phyloP scores from a whole-genome alignment of 768 basidiomycete genomes.

The Tulasnella sp. region DNA sequence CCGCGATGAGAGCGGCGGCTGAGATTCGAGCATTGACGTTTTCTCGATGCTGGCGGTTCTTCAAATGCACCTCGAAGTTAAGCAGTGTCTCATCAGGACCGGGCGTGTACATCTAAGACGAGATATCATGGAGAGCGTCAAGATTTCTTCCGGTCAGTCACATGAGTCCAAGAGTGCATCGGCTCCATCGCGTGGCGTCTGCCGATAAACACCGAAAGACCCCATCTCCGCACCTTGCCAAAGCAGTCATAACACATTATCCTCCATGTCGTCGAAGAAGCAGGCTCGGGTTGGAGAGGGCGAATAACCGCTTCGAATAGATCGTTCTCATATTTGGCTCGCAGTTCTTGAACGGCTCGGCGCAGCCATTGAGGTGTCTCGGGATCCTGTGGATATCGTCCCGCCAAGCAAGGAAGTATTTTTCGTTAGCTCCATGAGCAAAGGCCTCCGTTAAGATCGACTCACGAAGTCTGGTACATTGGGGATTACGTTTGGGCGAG shows the following conservation, averaged over 20 bases:
- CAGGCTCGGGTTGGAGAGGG: slow-evolving; percentile 49
- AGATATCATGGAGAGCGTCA: slow-evolving; percentile 3
- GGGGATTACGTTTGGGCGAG: not conserved
- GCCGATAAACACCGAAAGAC: not conserved
- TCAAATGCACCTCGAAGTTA: slow-evolving; percentile 91
- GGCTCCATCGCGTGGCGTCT: not conserved
- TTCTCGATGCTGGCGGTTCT: slow-evolving; percentile 73
- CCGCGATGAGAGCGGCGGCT: too few species aligned
- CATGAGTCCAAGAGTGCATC: not conserved
- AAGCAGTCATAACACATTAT: slow-evolving; percentile 90
- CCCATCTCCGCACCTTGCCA: slow-evolving; percentile 62
- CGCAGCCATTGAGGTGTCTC: slow-evolving; percentile 31
- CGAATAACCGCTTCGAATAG: slow-evolving; percentile 68
- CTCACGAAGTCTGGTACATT: not conserved
- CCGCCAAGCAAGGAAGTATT: not conserved
- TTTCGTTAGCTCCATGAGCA: not conserved
- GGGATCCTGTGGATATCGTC: slow-evolving; percentile 27
- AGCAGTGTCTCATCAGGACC: slow-evolving; percentile 80
- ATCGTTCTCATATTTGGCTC: slow-evolving; percentile 73
- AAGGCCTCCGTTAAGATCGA: not conserved
- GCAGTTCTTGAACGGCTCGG: slow-evolving; percentile 55
- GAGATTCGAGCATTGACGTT: slow-evolving; percentile 58
- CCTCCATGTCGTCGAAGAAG: slow-evolving; percentile 71
- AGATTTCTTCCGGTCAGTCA: slow-evolving; percentile 1
- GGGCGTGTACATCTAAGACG: slow-evolving; percentile 73